Evolutionary conservation across 148 eudicot species (phyloP), one percentile per base, ranked within the genome.

Genomic region (Silene uniflora): DNA sequence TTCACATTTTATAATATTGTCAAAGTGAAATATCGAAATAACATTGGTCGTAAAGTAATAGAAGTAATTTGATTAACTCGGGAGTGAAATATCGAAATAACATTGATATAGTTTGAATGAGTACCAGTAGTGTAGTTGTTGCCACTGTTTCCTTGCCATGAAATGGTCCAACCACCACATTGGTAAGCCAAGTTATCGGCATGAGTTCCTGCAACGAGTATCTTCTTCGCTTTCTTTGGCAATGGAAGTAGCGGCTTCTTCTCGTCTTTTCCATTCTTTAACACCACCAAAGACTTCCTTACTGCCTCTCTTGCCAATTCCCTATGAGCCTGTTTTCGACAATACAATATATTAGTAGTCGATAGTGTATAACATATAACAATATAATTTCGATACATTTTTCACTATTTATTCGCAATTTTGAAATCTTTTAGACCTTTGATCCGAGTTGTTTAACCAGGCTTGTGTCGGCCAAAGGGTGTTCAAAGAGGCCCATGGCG

Each of bases 81-180:
- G n/a, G n/a, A n/a, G n/a, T n/a, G n/a, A n/a, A n/a, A n/a, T n/a
- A 17, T 66, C 47, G 47, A 66, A 32, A 1, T 66, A 35, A 66
- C 47, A 66, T 35, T 32, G 35, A 32, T 32, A 5, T 32, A 4
- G 35, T 32, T 32, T 32, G 35, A 4, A 39, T n/a, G 52, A 21
- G n/a, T 73, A 58, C 76, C 54, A 10, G 55, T 35, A 29, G 86
- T 84, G 64, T 79, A 75, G 62, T 86, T 86, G 74, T 86, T 86
- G 54, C 87, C 89, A 1, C 54, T 63, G 25, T 74, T 76, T 56
- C 91, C 91, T 74, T 84, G 85, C 91, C 91, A 88, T 54, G 86
- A 77, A 32, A 88, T 81, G 9, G 91, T 82, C 91, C 91, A 88
- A 39, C 91, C 91, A 54, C 91, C 91, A 52, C 87, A 86, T 61